phyloP scores from a whole-genome alignment of 108 stramenopile species.

The Skeletonema marinoi region DNA sequence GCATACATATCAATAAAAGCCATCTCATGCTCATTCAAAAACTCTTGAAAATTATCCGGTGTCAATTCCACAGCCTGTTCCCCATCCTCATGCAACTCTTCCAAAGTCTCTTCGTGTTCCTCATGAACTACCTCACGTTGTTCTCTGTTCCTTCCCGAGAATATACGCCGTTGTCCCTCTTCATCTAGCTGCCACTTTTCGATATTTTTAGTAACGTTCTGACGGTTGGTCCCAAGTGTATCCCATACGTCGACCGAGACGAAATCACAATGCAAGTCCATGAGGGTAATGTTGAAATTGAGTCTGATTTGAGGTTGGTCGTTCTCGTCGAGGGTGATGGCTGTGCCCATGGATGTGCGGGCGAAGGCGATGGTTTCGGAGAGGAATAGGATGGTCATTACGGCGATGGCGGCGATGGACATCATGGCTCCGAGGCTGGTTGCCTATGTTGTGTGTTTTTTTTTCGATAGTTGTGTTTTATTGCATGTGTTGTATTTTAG shows the following conservation, averaged over 20 bases:
- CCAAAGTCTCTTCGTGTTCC: slow-evolving; percentile 76
- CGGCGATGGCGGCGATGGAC: slow-evolving; percentile 71
- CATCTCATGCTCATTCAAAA: slow-evolving; percentile 67
- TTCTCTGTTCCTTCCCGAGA: slow-evolving; percentile 91
- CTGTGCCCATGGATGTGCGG: slow-evolving; percentile 64
- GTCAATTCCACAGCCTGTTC: slow-evolving; percentile 64
- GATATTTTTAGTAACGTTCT: slow-evolving; percentile 96
- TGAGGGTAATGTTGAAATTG: slow-evolving; percentile 92
- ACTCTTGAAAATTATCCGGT: slow-evolving; percentile 56
- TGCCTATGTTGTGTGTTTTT: slow-evolving; percentile 51
- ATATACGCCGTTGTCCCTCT: slow-evolving; percentile 70
- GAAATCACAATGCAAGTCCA: slow-evolving; percentile 92
- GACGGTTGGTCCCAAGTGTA: slow-evolving; percentile 90
- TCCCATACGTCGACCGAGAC: slow-evolving; percentile 90
- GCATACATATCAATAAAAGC: slow-evolving; percentile 90
- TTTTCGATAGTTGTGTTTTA: slow-evolving; percentile 1
- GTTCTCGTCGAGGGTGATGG: slow-evolving; percentile 87
- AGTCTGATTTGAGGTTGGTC: slow-evolving; percentile 54
- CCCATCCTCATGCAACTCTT: slow-evolving; percentile 54
- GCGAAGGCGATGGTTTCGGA: slow-evolving; percentile 92
- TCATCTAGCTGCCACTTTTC: slow-evolving; percentile 95
- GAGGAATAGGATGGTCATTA: slow-evolving; percentile 90
- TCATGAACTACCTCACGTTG: slow-evolving; percentile 83
- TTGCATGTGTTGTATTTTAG: not conserved
- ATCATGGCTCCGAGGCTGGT: slow-evolving; percentile 86